Percentiles rank a stretch among this genome's conserved stretches.
phyloP scores from a whole-genome alignment of 148 eudicot species.

The Salicornia ramosissima region DNA sequence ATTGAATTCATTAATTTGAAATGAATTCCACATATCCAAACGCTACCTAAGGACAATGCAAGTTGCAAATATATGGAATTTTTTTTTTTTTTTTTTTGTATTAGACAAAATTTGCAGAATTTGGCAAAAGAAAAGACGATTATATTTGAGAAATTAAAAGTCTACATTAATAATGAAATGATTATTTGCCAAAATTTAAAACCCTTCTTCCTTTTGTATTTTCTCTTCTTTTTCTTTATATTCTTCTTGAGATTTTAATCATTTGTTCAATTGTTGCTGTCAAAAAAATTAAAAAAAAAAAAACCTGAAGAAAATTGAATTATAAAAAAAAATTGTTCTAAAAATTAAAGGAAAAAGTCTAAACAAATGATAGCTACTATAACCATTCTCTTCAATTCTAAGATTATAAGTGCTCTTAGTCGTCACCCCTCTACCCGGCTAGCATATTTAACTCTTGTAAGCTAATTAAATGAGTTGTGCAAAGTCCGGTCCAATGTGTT shows the following conservation, averaged over 20 bases:
- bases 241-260: constrained; percentile 6
- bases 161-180: not conserved
- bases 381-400: constrained; percentile 7
- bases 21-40: too few species aligned
- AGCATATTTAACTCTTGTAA: not conserved
- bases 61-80: constrained; percentile 3
- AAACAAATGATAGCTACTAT: constrained; percentile 9
- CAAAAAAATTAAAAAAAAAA: constrained; percentile 21
- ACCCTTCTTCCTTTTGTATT: not conserved
- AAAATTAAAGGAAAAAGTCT: not conserved
- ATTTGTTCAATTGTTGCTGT: constrained; percentile 9
- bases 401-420: constrained; percentile 4
- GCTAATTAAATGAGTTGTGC: constrained; percentile 44
- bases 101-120: constrained; percentile 22
- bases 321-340: not conserved
- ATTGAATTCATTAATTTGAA: too few species aligned
- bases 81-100: too few species aligned
- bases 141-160: not conserved
- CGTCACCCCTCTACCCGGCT: constrained; percentile 12
- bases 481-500: constrained; percentile 64
- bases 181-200: not conserved
- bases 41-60: too few species aligned
- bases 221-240: too few species aligned
- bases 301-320: constrained; percentile 6
- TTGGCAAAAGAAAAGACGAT: constrained; percentile 9